phyloP scores from a whole-genome alignment of 2,329 filamentous ascomycete species.

The Epichloe gansuensis region DNA sequence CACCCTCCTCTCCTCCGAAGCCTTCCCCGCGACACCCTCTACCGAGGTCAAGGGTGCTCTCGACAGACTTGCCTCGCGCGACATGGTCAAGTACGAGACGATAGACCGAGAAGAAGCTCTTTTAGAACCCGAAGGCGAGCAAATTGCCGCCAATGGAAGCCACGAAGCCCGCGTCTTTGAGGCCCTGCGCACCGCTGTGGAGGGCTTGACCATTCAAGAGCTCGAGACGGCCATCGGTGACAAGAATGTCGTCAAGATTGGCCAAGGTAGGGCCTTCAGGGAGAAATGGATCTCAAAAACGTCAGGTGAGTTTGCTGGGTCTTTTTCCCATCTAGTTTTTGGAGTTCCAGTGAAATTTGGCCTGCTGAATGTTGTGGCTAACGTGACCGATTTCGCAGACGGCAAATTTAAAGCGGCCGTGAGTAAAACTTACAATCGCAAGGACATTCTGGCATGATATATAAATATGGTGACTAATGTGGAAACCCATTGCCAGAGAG shows the following conservation, averaged over 20 bases:
- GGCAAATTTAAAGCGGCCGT: constrained; percentile 7
- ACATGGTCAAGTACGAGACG: constrained; percentile 79
- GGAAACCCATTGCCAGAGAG: constrained; percentile 29
- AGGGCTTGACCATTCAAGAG: constrained; percentile 71
- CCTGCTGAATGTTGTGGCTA: background rate
- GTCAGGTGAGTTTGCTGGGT: constrained; percentile 34
- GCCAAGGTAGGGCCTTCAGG: constrained; percentile 90
- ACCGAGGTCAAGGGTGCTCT: constrained; percentile 72
- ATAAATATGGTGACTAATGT: background rate
- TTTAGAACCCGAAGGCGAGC: constrained; percentile 63
- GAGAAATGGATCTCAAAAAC: constrained; percentile 59
- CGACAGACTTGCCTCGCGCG: constrained; percentile 71
- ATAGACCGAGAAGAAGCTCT: constrained; percentile 66
- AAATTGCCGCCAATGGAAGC: constrained; percentile 62
- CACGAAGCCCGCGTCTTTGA: constrained; percentile 77
- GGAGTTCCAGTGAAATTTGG: background rate
- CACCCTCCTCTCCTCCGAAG: constrained; percentile 57
- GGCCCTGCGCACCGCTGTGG: constrained; percentile 56
- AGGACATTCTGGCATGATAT: too few species aligned
- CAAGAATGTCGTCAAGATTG: constrained; percentile 65
- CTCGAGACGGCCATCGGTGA: constrained; percentile 58
- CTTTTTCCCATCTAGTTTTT: background rate
- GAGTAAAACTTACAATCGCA: constrained; percentile 1
- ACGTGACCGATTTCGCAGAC: constrained; percentile 4
- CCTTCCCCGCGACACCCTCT: constrained; percentile 55